phyloP scores from a whole-genome alignment of 2,329 filamentous ascomycete genomes.

The Dichotomopilus funicola region DNA sequence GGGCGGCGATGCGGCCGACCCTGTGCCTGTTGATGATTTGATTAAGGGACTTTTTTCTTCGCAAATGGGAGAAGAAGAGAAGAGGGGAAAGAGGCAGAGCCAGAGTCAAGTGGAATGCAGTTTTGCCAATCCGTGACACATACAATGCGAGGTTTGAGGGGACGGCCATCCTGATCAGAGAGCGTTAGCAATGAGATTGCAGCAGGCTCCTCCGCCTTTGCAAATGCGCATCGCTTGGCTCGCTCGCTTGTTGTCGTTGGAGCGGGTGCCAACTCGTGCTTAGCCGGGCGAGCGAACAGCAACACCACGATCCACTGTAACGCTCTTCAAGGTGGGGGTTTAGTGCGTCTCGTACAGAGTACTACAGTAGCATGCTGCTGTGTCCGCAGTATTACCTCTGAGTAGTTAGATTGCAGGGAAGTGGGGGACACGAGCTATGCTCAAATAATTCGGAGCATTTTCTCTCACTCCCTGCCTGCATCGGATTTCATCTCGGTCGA shows the following conservation, averaged over 20 bases:
- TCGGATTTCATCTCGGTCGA: no score
- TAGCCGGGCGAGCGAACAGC: not conserved
- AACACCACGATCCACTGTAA: not conserved
- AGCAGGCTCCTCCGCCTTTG: not conserved
- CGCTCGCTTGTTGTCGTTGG: not conserved
- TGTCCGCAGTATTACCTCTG: no score
- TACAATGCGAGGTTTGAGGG: not conserved
- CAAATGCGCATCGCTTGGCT: not conserved
- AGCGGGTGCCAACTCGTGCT: not conserved
- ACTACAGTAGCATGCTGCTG: no score
- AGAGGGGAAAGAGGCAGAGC: no score
- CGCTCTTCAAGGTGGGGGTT: no score
- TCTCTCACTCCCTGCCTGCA: no score
- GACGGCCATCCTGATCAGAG: not conserved
- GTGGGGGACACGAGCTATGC: no score
- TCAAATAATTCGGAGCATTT: no score
- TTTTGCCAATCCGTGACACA: not conserved
- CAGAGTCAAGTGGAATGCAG: no score
- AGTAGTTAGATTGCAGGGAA: no score
- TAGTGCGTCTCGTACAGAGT: no score
- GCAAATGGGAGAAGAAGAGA: not conserved
- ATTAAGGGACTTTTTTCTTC: not conserved
- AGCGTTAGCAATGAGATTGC: slow-evolving; percentile 3
- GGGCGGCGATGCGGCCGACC: not conserved
- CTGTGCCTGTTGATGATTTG: not conserved